Evolutionary conservation across 225 moss, liverwort and hornwort genomes (phyloP).

Genomic region (Neckera pumila): DNA sequence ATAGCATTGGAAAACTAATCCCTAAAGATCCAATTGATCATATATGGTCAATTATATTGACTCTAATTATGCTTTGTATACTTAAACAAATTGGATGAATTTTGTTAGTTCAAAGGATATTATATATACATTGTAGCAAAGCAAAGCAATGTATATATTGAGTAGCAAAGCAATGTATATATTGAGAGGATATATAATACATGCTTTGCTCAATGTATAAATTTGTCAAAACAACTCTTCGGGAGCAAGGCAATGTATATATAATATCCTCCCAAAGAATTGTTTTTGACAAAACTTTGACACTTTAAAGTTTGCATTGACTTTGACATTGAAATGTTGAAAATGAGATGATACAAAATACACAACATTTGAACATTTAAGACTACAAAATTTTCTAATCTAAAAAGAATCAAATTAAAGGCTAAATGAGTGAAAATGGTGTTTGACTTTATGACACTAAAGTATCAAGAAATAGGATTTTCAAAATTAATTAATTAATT

Average conservation of each 20-base stretch:
- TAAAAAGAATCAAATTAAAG: background rate
- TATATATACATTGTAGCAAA: background rate
- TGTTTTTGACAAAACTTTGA: background rate
- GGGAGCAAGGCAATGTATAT: no score
- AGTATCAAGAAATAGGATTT: background rate
- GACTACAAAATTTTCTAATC: background rate
- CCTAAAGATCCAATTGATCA: no score
- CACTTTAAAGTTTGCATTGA: background rate
- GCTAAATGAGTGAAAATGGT: background rate
- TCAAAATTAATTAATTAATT: background rate
- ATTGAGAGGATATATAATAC: no score
- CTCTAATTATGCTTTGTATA: background rate
- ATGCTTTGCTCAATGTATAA: no score
- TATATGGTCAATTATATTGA: background rate
- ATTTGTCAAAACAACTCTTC: no score
- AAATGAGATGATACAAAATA: background rate
- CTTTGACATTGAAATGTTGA: background rate
- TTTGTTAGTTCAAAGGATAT: background rate
- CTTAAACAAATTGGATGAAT: background rate
- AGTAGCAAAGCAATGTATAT: no score
- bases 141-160: no score
- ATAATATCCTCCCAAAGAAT: background rate
- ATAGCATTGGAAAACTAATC: background rate
- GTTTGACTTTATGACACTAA: background rate
- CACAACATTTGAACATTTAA: background rate